Evolutionary conservation across 2,329 filamentous ascomycete species (phyloP), one percentile per base, ranked within the genome.

Genomic region (Cephalotrichum gorgonifer): DNA sequence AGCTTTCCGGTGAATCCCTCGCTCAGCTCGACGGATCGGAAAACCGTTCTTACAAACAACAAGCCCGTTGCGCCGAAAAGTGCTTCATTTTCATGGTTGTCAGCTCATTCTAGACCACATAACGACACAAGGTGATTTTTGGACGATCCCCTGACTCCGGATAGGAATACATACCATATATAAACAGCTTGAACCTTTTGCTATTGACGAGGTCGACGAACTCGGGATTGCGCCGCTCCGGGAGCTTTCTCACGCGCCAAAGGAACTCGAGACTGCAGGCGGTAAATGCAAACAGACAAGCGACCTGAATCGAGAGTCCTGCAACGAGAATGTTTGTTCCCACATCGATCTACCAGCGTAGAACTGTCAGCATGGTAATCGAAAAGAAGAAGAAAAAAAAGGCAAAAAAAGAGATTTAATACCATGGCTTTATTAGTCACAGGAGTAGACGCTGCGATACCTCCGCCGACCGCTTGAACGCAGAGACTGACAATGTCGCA

Each of bases 201-300:
- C 48, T 50, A 43, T n/a, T 43, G 48, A 45, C 48, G 9, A 50
- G 23, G 22, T 50, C 48, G 43, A 26, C 39, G 15, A 50, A 46
- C 12, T 50, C 43, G 14, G 48, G 43, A 22, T 50, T 50, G 1
- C 48, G 28, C 48, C 44, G 26, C 8, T 50, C 48, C 20, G 48
- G 48, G 6, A 26, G 43, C 48, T 50, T 46, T 15, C 25, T 44
- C 28, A 35, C 48, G 30, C 48, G 48, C 38, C 31, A 45, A 15
- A 50, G 43, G 12, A 50, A 50, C 30, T 50, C 48, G n/a, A 47
- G 45, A 20, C 45, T 41, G n/a, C 45, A 44, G 30, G 50, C 48
- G 15, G 48, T 39, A 31, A 44, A 46, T 26, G 43, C 42, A 28
- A 46, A 50, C 14, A 44, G 7, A 15, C 43, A 41, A 50, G 48